Base-by-base conservation (phyloP, 129 eudicot species). In the Arctium lappa region DNA sequence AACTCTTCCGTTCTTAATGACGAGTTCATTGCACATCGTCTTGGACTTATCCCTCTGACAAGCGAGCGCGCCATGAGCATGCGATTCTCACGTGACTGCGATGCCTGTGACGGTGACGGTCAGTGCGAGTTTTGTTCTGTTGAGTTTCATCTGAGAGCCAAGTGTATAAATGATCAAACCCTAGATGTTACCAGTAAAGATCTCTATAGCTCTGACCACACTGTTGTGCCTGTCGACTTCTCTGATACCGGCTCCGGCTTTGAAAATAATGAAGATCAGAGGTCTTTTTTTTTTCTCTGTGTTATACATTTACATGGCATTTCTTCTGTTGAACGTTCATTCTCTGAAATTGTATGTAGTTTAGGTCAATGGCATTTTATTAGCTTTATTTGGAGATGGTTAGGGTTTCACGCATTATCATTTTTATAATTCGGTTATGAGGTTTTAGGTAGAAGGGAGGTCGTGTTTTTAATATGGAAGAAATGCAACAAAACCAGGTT, bases 81-180 rank as follows among this genome's bases (percentile, higher is more conserved):
- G 99, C 91, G 99, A 3, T 96, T 96, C 85, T 96, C 99, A 0
- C 97, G 99, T 40, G 99, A 96, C 84, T 93, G 99, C 56, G 98
- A 96, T 73, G 97, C 97, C 13, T 96, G 98, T 75, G 99, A 96
- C 33, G 99, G 99, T 2, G 99, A 96, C 53, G 99, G 99, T 0
- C 98, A 96, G 81, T 96, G 99, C 39, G 99, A 96, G 95, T 96
- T 88, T 74, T 96, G 99, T 73, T 96, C 99, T 1, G 99, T 96
- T 27, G 99, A 96, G 97, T 95, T 93, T 62, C 94, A 95, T 84
- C 74, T 95, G 53, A 80, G 97, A 11, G 98, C 97, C 8, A 96
- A 88, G 86, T 96, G 99, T 79, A 80, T 93, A 6, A 74, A 56
- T 9, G 99, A 96, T 78, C 92, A 91, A 56, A 96, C 99, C 6